These are phyloP conservation scores for Peterozyma toletana DNA, from an alignment of 805 yeast species.

Conservation along the genomic window DNA sequence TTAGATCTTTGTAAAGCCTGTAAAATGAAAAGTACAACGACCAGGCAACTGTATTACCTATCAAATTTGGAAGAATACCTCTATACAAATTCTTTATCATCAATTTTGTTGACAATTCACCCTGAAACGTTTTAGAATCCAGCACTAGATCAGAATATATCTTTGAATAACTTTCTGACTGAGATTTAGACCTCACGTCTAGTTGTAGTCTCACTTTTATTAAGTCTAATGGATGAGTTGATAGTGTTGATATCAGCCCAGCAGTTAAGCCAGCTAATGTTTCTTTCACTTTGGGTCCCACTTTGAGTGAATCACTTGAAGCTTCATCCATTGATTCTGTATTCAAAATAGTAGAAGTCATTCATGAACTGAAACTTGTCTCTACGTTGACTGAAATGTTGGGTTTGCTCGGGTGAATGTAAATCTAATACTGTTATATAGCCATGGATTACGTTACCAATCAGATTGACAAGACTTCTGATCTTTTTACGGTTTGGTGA, in stretches of 20 bases:
- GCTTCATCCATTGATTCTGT: too few relatives aligned
- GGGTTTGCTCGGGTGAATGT: too few relatives aligned
- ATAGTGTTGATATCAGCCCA: slow-evolving; percentile 71
- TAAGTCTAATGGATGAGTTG: slow-evolving; percentile 87
- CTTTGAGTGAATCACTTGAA: too few relatives aligned
- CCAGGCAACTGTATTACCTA: slow-evolving; percentile 89
- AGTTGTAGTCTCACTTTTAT: slow-evolving; percentile 80
- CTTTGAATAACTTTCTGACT: slow-evolving; percentile 18
- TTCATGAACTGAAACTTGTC: too few relatives aligned
- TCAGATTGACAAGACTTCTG: too few relatives aligned
- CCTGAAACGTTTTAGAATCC: slow-evolving; percentile 8
- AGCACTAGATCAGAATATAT: slow-evolving; percentile 13
- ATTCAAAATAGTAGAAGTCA: too few relatives aligned
- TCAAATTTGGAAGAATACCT: slow-evolving; percentile 71
- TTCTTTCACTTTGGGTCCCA: slow-evolving; percentile 36
- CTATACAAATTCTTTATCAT: slow-evolving; percentile 42
- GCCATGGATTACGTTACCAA: too few relatives aligned
- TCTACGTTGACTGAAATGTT: too few relatives aligned
- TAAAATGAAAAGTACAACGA: slow-evolving; percentile 78
- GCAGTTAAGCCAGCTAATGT: slow-evolving; percentile 69
- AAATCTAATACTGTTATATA: too few relatives aligned
- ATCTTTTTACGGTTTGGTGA: too few relatives aligned
- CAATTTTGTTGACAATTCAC: slow-evolving; percentile 6
- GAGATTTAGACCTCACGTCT: slow-evolving; percentile 26
- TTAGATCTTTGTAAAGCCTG: slow-evolving; percentile 44